A percentile compares a stretch with the other conserved stretches of the same genome.
Evolutionary conservation across 2,329 filamentous ascomycete genomes (phyloP).

Genomic region (Ceratocystis cubensis): DNA sequence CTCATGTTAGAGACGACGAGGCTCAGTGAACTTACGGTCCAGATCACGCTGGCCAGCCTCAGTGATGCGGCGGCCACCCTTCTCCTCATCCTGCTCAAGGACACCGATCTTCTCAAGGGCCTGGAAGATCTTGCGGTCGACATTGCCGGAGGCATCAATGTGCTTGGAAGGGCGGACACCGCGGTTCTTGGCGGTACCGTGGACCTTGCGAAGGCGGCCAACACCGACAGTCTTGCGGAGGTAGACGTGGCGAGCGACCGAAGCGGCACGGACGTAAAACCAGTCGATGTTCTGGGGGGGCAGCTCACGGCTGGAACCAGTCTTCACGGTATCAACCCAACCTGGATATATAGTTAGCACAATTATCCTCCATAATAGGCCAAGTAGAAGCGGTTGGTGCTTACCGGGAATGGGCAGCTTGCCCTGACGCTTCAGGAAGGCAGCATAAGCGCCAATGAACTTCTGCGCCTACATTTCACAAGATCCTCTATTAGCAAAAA

Average conservation of each 20-base stretch:
- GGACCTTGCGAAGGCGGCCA: conserved; percentile 89
- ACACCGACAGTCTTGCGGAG: conserved; percentile 98
- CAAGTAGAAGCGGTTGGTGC: conserved; percentile 27
- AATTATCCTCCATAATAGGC: conserved; percentile 3
- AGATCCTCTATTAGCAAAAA: conserved; percentile 51
- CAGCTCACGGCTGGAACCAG: conserved; percentile 89
- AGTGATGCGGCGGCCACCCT: conserved; percentile 96
- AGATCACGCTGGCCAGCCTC: conserved; percentile 97
- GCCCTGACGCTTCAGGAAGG: conserved; percentile 88
- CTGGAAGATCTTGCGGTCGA: conserved; percentile 97
- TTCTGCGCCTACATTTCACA: conserved; percentile 56
- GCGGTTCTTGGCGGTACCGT: conserved; percentile 96
- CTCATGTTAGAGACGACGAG: too few species aligned
- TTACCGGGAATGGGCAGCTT: conserved; percentile 82
- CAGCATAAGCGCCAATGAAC: conserved; percentile 76
- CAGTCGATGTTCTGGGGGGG: conserved; percentile 97
- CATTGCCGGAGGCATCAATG: conserved; percentile 85
- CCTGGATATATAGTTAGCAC: conserved; percentile 37
- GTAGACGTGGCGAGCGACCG: conserved; percentile 97
- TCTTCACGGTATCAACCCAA: conserved; percentile 99
- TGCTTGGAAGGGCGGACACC: conserved; percentile 84
- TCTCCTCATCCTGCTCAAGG: conserved; percentile 93
- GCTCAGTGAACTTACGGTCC: conserved; percentile 50
- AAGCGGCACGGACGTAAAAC: conserved; percentile 83
- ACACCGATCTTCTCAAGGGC: conserved; percentile 98